Evolutionary conservation across 768 basidiomycete genomes (phyloP), one percentile per base, ranked within the genome.

Genomic region (Psilocybe subaeruginosa): DNA sequence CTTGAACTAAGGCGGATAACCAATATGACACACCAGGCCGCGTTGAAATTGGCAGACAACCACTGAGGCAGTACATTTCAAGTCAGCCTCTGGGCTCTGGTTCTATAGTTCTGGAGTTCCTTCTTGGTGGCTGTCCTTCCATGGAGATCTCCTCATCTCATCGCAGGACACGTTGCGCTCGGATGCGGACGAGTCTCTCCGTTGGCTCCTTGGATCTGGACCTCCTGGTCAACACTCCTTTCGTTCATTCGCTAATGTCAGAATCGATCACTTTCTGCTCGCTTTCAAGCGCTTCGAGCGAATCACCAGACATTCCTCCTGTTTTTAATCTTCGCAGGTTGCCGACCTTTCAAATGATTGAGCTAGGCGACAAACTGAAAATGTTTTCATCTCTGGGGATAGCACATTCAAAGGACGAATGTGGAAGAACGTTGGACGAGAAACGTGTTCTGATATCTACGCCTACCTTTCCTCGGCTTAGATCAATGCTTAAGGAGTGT

Each of bases 381-480:
- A 66, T 76, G 68, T 73, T 72, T 61, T 69, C 72, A n/a, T 55
- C 45, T 14, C 29, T 29, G 14, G 45, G 12, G 30, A 43, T 60
- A 11, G 16, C 43, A 37, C 63, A 57, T 27, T 58, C 52, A 8
- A 49, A 33, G 31, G 12, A 45, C 31, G 58, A 58, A 37, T 46
- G 53, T 27, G 23, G 30, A 27, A 33, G 27, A 30, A 37, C n/a
- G 3, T 47, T 43, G 41, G 41, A 19, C 33, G 19, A 7, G 12
- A 57, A 56, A 58, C 54, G 45, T 51, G 68, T 67, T 35, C 63
- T 72, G 3, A 68, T 76, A 46, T 72, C 74, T 27, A 67, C 70
- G 23, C 79, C 80, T 7, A 80, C 78, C 4, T 69, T 74, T 3
- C 77, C 79, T 27, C 74, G 78, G 30, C 72, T 80, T 14, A 71